Base-by-base conservation (phyloP, 2,329 filamentous ascomycete genomes). In the Epichloe hybrida region DNA sequence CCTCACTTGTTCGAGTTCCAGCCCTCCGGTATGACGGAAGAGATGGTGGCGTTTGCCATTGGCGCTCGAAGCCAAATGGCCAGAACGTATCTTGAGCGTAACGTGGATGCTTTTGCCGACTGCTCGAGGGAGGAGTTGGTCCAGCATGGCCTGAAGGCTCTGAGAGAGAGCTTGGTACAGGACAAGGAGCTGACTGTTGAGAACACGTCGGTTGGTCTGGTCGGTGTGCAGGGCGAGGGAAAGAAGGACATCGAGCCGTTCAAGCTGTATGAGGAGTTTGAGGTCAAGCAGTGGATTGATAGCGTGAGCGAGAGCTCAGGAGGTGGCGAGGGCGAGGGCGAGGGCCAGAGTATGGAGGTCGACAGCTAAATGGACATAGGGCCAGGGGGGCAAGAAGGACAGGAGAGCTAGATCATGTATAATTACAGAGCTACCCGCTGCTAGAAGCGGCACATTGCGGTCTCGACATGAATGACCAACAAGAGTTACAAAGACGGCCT, bases 1-100 rank as follows among this genome's bases (percentile, higher is more conserved):
- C 89, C 93, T 39, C 93, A 98, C 72, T 80, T 98, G 56, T 98
- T 95, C 72, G 93, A 98, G 72, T 98, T 98, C 77, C 91, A 96
- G 72, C 93, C 93, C 11, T 88, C 81, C 50, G 93, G 93, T 46
- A 85, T 97, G 77, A 96, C 89, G 61, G 87, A 96, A 66, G 93
- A 98, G 78, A 97, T 97, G 88, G 68, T 86, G 47, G 93, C 93
- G 23, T 96, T 91, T 65, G 91, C 90, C 53, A 98, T 98, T 66
- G 93, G 93, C 49, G 93, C 93, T 46, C 79, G 93, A 61, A 93
- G 86, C 68, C 93, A 98, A 74, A 97, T 97, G 88, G 93, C 93
- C 23, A 77, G 93, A 64, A 98, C 93, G 56, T 98, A 98, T 70
- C 75, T 98, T 51, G 93, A 98, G 78, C 80, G 88, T 64, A 86